Evolutionary conservation across 2,329 filamentous ascomycete genomes (phyloP), one percentile per base, ranked within the genome.

Genomic region (Fusarium sororula): DNA sequence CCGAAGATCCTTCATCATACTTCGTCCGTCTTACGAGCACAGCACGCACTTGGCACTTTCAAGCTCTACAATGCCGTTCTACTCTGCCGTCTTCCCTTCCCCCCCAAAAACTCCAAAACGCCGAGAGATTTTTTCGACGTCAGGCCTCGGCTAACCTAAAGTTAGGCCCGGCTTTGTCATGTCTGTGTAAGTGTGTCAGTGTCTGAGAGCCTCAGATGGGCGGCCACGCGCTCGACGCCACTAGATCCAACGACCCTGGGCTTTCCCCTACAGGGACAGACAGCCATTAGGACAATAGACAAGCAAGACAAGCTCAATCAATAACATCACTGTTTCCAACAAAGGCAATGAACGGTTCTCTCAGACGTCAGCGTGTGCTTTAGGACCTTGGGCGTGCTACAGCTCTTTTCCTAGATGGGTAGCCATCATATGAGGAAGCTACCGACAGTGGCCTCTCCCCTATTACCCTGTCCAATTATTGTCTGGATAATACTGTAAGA

Each of bases 401-500:
- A 74, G 54, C 64, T 75, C 72, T 42, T 75, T 75, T 20, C 72
- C 72, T 32, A 56, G 68, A 67, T 53, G 11, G 57, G 72, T 55
- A 55, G 37, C 60, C 54, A 75, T 68, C 63, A 66, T 55, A 66
- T 60, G 51, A 73, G 59, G 53, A 59, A 60, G 57, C 57, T 58
- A 58, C 50, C 53, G 26, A 37, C 39, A 26, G 32, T 57, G 22
- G 50, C 47, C 17, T 51, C 42, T 35, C 14, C 30, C 37, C 56
- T 51, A 39, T 15, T 20, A 48, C 24, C 54, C 66, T 47, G 28
- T 61, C 58, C 63, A 67, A 53, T 63, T 59, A 51, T 42, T 62
- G 70, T 45, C 42, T 32, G 47, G 63, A 50, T 56, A 48, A 60
- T 67, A 35, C 32, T 35, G 3, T 35, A 35, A 74, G 63, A 65